Base-by-base conservation (phyloP, 192 early-diverging fungal genomes). In the Lobosporangium transversale region DNA sequence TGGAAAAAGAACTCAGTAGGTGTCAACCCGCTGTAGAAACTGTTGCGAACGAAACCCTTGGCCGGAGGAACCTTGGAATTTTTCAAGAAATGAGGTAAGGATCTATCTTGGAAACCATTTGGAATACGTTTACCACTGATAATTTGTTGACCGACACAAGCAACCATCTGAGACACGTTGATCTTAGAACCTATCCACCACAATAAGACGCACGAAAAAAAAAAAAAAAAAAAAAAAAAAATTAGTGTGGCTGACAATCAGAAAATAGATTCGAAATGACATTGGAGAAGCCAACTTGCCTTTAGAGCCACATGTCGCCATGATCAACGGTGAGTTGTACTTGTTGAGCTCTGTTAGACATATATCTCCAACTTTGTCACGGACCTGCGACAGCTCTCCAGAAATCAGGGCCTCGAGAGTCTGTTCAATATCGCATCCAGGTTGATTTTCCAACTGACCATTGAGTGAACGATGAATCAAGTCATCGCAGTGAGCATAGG, bases 161-260 rank as follows among this genome's bases (percentile, higher is more conserved):
- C 96, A 70, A 98, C 94, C 98, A 99, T 99, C 78, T 99, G 98
- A 27, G 94, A 98, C 66, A 98, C 97, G 85, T 99, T 99, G 79
- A 96, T 89, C 45, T 93, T 88, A 49, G 96, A 98, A 68, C 98
- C 90, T 91, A 71, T 27, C 27, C 4, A 40, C 17, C 30, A 36
- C 0, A 0, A 56, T 32, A 31, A 53, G 3, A n/a, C n/a, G n/a
- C n/a, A n/a, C n/a, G n/a, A n/a, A n/a, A n/a, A n/a, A n/a, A n/a
- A n/a, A 40, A 40, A 40, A 40, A 40, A 40, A 40, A 40, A 14
- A 40, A 40, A 40, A 50, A 36, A 24, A 52, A 44, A 32, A 15
- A 33, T 58, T 10, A 56, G 40, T 14, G 7, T 58, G 0, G 4
- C 44, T 5, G 8, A 32, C 27, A 32, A 53, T 18, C 37, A 40